Conservation (phyloP, 768 basidiomycete genomes). For the Pleurotus tuber-regium region DNA sequence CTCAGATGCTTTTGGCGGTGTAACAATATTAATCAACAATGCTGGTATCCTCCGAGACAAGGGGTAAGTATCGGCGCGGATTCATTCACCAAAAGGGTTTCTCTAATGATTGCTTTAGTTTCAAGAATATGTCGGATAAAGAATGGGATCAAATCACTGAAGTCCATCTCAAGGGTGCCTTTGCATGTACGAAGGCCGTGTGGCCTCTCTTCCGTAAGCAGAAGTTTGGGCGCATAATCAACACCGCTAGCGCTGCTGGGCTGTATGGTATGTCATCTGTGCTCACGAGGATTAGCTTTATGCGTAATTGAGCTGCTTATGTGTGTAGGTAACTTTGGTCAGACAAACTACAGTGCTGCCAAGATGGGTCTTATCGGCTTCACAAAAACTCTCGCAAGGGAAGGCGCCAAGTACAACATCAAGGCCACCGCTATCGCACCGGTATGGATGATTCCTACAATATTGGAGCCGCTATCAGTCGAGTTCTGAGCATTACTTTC, state of each 20-base stretch:
- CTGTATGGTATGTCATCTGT: constrained; percentile 64
- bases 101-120: constrained; percentile 39
- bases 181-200: constrained; percentile 87
- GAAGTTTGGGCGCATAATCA: constrained; percentile 92
- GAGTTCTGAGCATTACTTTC: neutral
- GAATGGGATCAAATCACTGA: constrained; percentile 89
- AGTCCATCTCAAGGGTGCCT: constrained; percentile 94
- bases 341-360: constrained; percentile 96
- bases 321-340: constrained; percentile 83
- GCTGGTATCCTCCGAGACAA: constrained; percentile 87
- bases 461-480: neutral
- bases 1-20: constrained; percentile 76
- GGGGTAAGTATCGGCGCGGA: constrained; percentile 50
- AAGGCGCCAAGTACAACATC: constrained; percentile 92
- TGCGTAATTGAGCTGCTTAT: neutral
- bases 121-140: constrained; percentile 96
- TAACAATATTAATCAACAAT: constrained; percentile 94
- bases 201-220: constrained; percentile 96
- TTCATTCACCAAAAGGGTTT: neutral
- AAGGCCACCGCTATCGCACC: constrained; percentile 87
- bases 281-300: too few relatives aligned
- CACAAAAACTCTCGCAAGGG: constrained; percentile 88
- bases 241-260: constrained; percentile 93
- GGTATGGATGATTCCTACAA: constrained; percentile 41
- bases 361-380: constrained; percentile 96